These are phyloP conservation scores for Verticillium isaacii DNA, from an alignment of 2,329 filamentous ascomycete genomes.

Conservation along the genomic window DNA sequence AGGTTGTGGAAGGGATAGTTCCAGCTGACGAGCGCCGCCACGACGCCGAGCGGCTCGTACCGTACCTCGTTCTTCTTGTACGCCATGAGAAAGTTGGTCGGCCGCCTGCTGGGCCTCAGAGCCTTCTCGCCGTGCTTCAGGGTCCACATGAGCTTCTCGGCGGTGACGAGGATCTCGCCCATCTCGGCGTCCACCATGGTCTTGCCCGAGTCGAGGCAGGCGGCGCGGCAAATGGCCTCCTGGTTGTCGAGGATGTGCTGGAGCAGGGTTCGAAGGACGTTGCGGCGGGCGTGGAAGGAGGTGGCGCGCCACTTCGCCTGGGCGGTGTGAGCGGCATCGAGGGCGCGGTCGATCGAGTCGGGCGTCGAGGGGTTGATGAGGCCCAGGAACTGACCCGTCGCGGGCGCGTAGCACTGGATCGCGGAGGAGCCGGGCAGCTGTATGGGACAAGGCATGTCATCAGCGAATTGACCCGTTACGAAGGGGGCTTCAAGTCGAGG, in stretches of 20 bases:
- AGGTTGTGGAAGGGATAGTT: slow-evolving; percentile 98
- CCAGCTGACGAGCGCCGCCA: slow-evolving; percentile 91
- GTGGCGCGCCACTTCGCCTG: slow-evolving; percentile 76
- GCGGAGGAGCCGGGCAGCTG: slow-evolving; percentile 58
- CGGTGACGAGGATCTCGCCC: slow-evolving; percentile 90
- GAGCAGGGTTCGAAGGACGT: slow-evolving; percentile 75
- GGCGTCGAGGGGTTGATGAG: slow-evolving; percentile 71
- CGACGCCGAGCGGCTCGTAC: slow-evolving; percentile 90
- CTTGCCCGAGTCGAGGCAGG: slow-evolving; percentile 91
- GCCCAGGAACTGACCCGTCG: slow-evolving; percentile 80
- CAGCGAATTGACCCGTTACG: not conserved
- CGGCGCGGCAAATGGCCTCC: slow-evolving; percentile 76
- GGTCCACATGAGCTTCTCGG: slow-evolving; percentile 93
- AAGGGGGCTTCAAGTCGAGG: not conserved
- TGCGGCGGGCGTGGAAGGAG: slow-evolving; percentile 70
- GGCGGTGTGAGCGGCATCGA: slow-evolving; percentile 68
- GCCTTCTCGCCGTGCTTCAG: slow-evolving; percentile 84
- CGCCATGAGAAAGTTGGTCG: slow-evolving; percentile 88
- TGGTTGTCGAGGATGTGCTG: slow-evolving; percentile 85
- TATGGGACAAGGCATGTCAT: not conserved
- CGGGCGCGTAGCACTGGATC: slow-evolving; percentile 84
- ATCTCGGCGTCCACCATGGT: slow-evolving; percentile 91
- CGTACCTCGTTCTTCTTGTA: slow-evolving; percentile 90
- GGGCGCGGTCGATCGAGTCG: slow-evolving; percentile 72
- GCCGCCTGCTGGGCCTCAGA: slow-evolving; percentile 64